These are phyloP conservation scores for Chytriomyces confervae DNA, from an alignment of 192 early-diverging fungal genomes.

Conservation along the genomic window DNA sequence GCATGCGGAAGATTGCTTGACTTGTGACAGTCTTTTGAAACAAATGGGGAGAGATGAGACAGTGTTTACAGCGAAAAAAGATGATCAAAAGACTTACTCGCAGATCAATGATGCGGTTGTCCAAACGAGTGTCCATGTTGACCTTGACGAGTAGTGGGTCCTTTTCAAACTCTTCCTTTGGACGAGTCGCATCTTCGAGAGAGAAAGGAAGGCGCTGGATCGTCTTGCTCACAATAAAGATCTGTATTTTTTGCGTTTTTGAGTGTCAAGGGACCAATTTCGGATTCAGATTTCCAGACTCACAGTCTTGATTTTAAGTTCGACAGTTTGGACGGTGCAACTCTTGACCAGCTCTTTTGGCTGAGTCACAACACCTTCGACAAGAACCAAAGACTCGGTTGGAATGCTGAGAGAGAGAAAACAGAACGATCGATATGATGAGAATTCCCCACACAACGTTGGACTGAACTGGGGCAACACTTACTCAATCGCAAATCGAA, in stretches of 20 bases:
- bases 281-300: slow-evolving; percentile 20
- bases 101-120: slow-evolving; percentile 94
- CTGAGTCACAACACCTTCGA: slow-evolving; percentile 81
- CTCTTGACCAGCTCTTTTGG: slow-evolving; percentile 84
- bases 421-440: not conserved
- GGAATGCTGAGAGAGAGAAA: slow-evolving; percentile 64
- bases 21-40: slow-evolving; percentile 84
- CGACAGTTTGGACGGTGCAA: slow-evolving; percentile 92
- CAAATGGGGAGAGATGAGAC: not conserved
- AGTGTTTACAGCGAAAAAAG: not conserved
- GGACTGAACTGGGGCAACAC: not conserved
- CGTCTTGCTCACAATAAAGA: slow-evolving; percentile 68
- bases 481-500: slow-evolving; percentile 82
- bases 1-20: slow-evolving; percentile 97
- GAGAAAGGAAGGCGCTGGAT: slow-evolving; percentile 87
- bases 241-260: not conserved
- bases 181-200: slow-evolving; percentile 88
- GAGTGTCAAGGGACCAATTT: not conserved
- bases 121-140: slow-evolving; percentile 86
- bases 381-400: slow-evolving; percentile 86
- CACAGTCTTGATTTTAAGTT: slow-evolving; percentile 81
- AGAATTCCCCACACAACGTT: not conserved
- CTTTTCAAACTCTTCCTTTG: slow-evolving; percentile 78
- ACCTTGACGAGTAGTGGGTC: slow-evolving; percentile 76
- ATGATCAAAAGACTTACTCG: slow-evolving; percentile 59